Evolutionary conservation across 768 basidiomycete genomes (phyloP).

Genomic region (Leucosporidium scottii): DNA sequence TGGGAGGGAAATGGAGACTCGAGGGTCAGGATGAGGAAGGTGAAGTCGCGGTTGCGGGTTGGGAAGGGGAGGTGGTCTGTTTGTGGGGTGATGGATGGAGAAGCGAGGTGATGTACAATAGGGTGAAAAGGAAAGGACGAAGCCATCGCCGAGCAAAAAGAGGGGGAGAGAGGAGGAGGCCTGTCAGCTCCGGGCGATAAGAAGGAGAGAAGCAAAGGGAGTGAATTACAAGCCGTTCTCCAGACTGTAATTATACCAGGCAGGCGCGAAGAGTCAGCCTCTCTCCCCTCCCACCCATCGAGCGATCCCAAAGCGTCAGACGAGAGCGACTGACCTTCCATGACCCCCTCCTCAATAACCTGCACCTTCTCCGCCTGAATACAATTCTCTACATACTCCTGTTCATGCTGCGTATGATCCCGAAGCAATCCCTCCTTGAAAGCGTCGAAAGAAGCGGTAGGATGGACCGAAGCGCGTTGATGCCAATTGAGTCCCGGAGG

Average conservation of each 20-base stretch:
- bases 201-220: not conserved
- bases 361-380: constrained; percentile 36
- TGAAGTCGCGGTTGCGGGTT: constrained; percentile 36
- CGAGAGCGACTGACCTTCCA: constrained; percentile 33
- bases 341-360: constrained; percentile 36
- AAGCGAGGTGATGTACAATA: not conserved
- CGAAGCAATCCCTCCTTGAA: constrained; percentile 18
- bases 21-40: constrained; percentile 15
- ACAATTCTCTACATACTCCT: constrained; percentile 40
- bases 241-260: constrained; percentile 14
- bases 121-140: no score
- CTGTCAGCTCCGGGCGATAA: no score
- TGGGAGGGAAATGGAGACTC: not conserved
- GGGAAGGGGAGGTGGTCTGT: constrained; percentile 39
- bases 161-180: no score
- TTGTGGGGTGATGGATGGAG: constrained; percentile 32
- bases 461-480: constrained; percentile 4
- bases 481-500: constrained; percentile 11
- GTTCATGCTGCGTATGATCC: constrained; percentile 37
- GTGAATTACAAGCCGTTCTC: constrained; percentile 11
- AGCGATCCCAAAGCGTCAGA: constrained; percentile 18
- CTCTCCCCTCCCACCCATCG: no score
- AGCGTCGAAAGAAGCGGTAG: not conserved
- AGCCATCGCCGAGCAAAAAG: no score
- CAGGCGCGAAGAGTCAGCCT: no score